These are phyloP conservation scores for Aspergillus sclerotioniger DNA, from an alignment of 495 filamentous ascomycete species.

Conservation along the genomic window DNA sequence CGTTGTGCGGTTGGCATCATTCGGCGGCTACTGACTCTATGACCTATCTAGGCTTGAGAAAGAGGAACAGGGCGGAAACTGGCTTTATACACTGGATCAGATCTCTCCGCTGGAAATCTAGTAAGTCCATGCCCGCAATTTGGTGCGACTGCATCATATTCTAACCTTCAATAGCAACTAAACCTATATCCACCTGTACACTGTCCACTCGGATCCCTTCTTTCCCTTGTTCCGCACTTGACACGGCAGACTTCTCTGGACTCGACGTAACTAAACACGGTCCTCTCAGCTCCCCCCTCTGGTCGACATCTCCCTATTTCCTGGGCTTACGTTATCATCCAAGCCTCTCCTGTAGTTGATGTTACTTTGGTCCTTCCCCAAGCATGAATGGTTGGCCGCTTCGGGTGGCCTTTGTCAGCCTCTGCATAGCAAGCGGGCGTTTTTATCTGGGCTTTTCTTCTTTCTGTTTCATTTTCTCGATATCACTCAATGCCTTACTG, in stretches of 20 bases:
- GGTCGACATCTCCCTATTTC: neutral
- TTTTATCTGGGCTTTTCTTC: neutral
- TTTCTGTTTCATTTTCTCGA: neutral
- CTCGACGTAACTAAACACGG: too few species aligned
- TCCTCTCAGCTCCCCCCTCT: too few species aligned
- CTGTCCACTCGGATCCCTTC: conserved; percentile 1
- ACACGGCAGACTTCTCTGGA: too few species aligned
- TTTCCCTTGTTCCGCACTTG: neutral
- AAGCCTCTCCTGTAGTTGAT: neutral
- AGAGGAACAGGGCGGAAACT: conserved; percentile 90
- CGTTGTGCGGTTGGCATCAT: neutral
- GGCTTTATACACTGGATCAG: conserved; percentile 95
- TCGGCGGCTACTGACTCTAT: neutral
- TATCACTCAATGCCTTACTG: neutral
- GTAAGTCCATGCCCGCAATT: conserved; percentile 54
- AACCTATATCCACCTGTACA: neutral
- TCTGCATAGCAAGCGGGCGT: conserved; percentile 13
- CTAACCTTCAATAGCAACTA: conserved; percentile 25
- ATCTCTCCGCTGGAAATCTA: conserved; percentile 97
- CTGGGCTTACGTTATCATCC: neutral
- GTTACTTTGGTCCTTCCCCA: neutral
- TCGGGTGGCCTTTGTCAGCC: neutral
- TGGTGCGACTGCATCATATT: neutral
- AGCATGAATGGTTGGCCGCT: neutral
- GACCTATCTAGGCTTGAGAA: conserved; percentile 57